Conservation (phyloP, 2,329 filamentous ascomycete species). For the Drechslera avenae region DNA sequence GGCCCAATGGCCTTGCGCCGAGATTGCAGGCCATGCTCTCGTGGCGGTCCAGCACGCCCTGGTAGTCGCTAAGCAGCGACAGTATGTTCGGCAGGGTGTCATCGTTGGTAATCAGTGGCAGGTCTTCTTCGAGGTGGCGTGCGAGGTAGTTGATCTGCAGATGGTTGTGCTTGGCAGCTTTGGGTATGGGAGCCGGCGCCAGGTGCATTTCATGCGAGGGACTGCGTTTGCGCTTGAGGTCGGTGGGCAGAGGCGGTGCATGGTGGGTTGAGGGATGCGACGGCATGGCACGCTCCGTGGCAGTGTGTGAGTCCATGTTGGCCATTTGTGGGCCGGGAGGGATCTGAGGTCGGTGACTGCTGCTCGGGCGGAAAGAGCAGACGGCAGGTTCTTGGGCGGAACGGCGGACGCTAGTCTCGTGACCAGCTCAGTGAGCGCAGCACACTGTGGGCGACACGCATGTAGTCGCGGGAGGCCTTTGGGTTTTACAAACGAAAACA, state of each 20-base stretch:
- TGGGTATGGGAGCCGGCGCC: conserved; percentile 50
- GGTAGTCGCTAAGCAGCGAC: conserved; percentile 76
- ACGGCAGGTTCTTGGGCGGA: conserved; percentile 27
- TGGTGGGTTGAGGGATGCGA: conserved; percentile 29
- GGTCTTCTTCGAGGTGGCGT: conserved; percentile 64
- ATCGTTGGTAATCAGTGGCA: conserved; percentile 65
- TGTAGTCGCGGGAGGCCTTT: conserved; percentile 11
- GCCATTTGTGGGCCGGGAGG: conserved; percentile 30
- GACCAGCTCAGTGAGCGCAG: conserved; percentile 20
- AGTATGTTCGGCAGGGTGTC: conserved; percentile 78
- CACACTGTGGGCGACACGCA: conserved; percentile 6
- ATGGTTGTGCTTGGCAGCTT: conserved; percentile 63
- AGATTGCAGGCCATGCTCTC: conserved; percentile 87
- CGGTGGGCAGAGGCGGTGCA: conserved; percentile 26
- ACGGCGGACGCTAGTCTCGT: conserved; percentile 26
- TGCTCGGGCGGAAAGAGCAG: conserved; percentile 20
- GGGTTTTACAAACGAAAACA: conserved; percentile 6
- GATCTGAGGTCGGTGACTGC: conserved; percentile 20
- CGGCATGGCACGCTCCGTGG: conserved; percentile 29
- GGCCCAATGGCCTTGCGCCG: conserved; percentile 80
- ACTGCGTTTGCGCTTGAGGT: conserved; percentile 56
- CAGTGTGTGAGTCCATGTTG: conserved; percentile 27
- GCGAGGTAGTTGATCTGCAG: conserved; percentile 72
- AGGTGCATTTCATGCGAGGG: conserved; percentile 47
- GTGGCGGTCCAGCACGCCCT: conserved; percentile 81